A percentile compares a stretch with the other conserved stretches of the same genome.
These are phyloP conservation scores for Solanum clarkiae DNA, from an alignment of 257 asterid species.

Conservation along the genomic window DNA sequence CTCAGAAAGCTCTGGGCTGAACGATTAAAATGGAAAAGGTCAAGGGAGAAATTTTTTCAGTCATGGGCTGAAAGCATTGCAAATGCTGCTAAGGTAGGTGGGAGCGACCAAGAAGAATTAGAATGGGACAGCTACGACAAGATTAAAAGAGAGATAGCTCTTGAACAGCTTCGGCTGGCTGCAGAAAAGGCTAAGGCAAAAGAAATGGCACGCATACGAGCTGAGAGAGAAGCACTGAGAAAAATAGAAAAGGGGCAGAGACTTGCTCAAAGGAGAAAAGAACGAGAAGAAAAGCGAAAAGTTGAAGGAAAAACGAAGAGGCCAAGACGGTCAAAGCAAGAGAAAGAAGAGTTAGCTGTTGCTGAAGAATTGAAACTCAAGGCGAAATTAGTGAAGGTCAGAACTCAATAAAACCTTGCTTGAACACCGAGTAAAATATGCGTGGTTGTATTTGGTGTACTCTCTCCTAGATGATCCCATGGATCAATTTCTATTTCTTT, in stretches of 20 bases:
- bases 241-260: constrained; percentile 39
- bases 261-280: constrained; percentile 42
- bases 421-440: neutral
- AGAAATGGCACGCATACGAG: constrained; percentile 27
- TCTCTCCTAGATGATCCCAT: neutral
- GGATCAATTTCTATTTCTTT: neutral
- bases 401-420: neutral
- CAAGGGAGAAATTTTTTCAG: constrained; percentile 44
- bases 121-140: constrained; percentile 81
- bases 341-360: constrained; percentile 42
- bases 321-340: constrained; percentile 51
- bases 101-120: constrained; percentile 53
- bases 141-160: constrained; percentile 38
- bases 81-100: constrained; percentile 65
- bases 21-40: constrained; percentile 68
- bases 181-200: constrained; percentile 47
- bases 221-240: constrained; percentile 38
- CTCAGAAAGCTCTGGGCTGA: constrained; percentile 49
- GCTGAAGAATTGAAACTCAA: constrained; percentile 53
- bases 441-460: neutral
- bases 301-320: constrained; percentile 17
- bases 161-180: constrained; percentile 21
- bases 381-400: constrained; percentile 74
- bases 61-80: constrained; percentile 75
- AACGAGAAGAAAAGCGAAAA: constrained; percentile 36